Percentiles rank a stretch among this genome's conserved stretches.
These are phyloP conservation scores for Panellus pusillus DNA, from an alignment of 768 basidiomycete genomes.

Conservation along the genomic window DNA sequence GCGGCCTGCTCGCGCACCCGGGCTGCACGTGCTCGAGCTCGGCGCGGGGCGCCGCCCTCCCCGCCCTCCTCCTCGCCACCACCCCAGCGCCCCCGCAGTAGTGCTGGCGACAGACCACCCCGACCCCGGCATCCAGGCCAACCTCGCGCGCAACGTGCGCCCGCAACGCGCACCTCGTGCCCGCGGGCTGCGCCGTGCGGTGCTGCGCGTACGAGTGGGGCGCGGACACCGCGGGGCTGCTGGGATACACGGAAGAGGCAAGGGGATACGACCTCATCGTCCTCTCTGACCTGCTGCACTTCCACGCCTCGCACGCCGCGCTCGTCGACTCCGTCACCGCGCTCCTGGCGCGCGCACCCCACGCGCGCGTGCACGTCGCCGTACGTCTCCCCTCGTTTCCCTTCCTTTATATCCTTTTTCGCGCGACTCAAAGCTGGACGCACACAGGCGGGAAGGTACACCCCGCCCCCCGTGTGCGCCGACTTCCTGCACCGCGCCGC, in stretches of 20 bases:
- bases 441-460: conserved; percentile 60
- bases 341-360: conserved; percentile 44
- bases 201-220: conserved; percentile 69
- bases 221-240: conserved; percentile 39
- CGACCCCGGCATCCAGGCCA: conserved; percentile 57
- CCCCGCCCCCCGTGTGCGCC: conserved; percentile 50
- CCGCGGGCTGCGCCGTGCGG: conserved; percentile 40
- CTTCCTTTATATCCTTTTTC: not conserved
- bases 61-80: conserved; percentile 59
- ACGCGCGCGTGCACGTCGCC: conserved; percentile 55
- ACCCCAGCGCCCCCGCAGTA: conserved; percentile 45
- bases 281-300: conserved; percentile 73
- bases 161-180: conserved; percentile 43
- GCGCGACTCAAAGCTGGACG: not conserved
- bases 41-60: conserved; percentile 69
- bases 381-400: conserved; percentile 27
- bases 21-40: conserved; percentile 59
- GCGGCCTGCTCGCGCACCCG: conserved; percentile 45
- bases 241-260: conserved; percentile 39
- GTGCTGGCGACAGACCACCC: conserved; percentile 72
- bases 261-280: conserved; percentile 58
- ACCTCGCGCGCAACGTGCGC: conserved; percentile 56
- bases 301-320: conserved; percentile 56
- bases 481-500: conserved; percentile 47
- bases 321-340: conserved; percentile 50